Conservation (phyloP, 306 rosid species). For the Cucurbita maxima region DNA sequence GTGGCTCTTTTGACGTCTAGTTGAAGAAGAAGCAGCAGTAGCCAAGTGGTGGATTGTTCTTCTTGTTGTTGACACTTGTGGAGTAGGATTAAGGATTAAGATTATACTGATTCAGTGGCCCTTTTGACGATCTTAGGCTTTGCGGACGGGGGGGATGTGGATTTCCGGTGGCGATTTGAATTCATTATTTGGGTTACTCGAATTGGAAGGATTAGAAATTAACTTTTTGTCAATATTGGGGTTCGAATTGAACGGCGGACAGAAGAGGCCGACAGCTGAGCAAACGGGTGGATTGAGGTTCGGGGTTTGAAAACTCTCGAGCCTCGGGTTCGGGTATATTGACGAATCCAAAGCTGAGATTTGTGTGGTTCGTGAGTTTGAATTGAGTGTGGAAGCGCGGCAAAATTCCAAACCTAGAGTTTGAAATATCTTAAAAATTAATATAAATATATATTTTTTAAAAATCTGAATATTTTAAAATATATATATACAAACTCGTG, state of each 20-base stretch:
- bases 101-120: background rate
- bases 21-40: background rate
- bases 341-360: constrained; percentile 33
- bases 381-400: constrained; percentile 46
- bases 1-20: background rate
- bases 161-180: background rate
- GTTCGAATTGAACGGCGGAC: background rate
- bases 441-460: no score
- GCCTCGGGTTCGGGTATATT: constrained; percentile 8
- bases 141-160: background rate
- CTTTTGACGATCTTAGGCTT: background rate
- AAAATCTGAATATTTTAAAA: no score
- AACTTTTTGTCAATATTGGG: constrained; percentile 8
- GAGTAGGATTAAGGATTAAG: background rate
- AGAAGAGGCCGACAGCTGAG: constrained; percentile 3
- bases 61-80: background rate
- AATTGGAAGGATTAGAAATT: background rate
- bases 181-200: background rate
- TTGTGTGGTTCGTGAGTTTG: constrained; percentile 10
- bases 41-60: background rate
- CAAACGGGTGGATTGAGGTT: background rate
- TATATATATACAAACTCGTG: no score
- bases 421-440: no score
- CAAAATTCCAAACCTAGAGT: constrained; percentile 47
- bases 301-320: background rate